Base-by-base conservation (phyloP, 2,329 filamentous ascomycete genomes). In the Hypoxylon sp. region DNA sequence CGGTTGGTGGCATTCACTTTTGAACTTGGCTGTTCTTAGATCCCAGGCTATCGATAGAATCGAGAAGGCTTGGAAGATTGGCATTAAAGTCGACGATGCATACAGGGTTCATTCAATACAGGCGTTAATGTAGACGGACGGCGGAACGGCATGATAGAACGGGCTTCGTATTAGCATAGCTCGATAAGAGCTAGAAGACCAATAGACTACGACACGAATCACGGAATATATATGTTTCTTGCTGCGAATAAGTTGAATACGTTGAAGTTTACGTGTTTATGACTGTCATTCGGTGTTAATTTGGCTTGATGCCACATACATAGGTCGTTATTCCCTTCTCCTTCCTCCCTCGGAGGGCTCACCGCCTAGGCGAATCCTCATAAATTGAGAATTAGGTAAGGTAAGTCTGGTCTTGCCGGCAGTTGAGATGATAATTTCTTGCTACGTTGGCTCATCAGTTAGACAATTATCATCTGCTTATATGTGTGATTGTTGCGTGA, bases 61-160 rank as follows among this genome's bases (percentile, higher is more conserved):
- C 29, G 55, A 32, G 50, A 21, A 27, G 46, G 57, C 50, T 55
- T 56, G 57, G 64, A 46, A 65, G 46, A 57, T 66, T 51, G 39
- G 65, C 35, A 59, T 60, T 35, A 57, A 62, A 52, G 54, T 50
- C 39, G 35, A 59, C 47, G 46, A 63, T 50, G 58, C 60, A 68
- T 60, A 42, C 50, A 27, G 55, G 57, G 37, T 68, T 35, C 50
- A 31, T 68, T 29, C 46, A 31, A 51, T 47, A 54, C 29, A 61
- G 68, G 65, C 65, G 65, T 68, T 70, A 48, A 63, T 68, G 61
- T 70, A 70, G 68, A 70, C 13, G 63, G 60, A 48, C 6, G 58
- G 53, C 7, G n/a, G 35, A 59, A 54, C 52, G 58, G 64, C 68
- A 70, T 68, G 21, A 66, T 70, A 70, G 62, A 70, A 51, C 48